phyloP scores from a whole-genome alignment of 2,329 filamentous ascomycete species.

The Aspergillus hortae region DNA sequence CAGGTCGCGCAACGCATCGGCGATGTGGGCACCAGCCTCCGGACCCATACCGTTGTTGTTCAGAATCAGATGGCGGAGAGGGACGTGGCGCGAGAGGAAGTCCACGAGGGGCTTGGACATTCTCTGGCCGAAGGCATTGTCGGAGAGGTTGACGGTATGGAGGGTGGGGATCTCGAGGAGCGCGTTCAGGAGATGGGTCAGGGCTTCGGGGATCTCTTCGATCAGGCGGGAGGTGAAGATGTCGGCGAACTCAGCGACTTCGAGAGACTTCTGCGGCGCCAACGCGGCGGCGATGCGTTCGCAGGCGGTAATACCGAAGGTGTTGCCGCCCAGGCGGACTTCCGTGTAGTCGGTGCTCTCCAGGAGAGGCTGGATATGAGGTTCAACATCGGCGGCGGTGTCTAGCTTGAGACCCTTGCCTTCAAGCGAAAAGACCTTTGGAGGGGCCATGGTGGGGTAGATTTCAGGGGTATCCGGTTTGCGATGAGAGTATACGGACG shows the following conservation, averaged over 20 bases:
- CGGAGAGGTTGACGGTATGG: conserved; percentile 89
- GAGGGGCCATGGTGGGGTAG: conserved; percentile 49
- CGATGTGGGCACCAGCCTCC: conserved; percentile 82
- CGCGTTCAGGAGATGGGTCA: conserved; percentile 79
- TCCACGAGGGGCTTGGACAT: conserved; percentile 88
- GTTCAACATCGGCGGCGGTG: conserved; percentile 78
- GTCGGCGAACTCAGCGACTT: conserved; percentile 85
- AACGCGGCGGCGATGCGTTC: conserved; percentile 80
- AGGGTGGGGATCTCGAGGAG: conserved; percentile 82
- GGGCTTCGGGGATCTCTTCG: conserved; percentile 86
- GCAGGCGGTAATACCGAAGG: conserved; percentile 82
- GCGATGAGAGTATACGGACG: neutral
- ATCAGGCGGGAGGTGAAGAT: conserved; percentile 95
- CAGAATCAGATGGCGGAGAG: conserved; percentile 88
- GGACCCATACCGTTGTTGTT: conserved; percentile 98
- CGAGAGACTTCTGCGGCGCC: conserved; percentile 75
- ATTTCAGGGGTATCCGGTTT: conserved; percentile 17
- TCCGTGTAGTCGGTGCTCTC: conserved; percentile 70
- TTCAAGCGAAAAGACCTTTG: conserved; percentile 76
- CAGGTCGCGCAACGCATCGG: conserved; percentile 78
- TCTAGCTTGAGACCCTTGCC: conserved; percentile 91
- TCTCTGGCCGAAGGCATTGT: conserved; percentile 97
- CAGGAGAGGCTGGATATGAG: conserved; percentile 73
- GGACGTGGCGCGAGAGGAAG: conserved; percentile 83
- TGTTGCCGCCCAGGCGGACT: conserved; percentile 85